phyloP scores from a whole-genome alignment of 1,139 yeast species.

The Blastobotrys malaysiensis region DNA sequence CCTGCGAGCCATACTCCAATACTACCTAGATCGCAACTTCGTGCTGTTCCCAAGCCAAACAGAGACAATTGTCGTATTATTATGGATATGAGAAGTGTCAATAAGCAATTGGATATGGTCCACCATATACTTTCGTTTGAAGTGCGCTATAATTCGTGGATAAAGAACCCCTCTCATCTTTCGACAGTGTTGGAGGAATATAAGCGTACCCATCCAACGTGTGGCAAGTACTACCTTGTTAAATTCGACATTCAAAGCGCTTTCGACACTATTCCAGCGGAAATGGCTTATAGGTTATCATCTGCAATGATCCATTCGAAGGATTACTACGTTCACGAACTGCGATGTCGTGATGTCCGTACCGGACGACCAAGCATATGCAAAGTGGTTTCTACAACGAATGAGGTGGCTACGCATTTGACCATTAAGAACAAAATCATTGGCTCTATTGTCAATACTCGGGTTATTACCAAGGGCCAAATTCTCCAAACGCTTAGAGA shows the following conservation, averaged over 20 bases:
- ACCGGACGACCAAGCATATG: not conserved
- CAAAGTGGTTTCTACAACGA: not conserved
- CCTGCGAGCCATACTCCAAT: not conserved
- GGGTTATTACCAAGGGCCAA: not conserved
- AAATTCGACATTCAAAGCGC: constrained; percentile 79
- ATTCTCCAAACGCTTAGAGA: constrained; percentile 25
- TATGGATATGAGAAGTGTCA: constrained; percentile 7
- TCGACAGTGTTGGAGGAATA: not conserved
- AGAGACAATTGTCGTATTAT: not conserved
- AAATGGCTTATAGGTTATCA: constrained; percentile 20
- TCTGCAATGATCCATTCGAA: not conserved
- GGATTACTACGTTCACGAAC: not conserved
- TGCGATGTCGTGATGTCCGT: not conserved
- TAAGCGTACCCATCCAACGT: not conserved
- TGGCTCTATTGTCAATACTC: not conserved
- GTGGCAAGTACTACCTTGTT: constrained; percentile 41
- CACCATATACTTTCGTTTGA: not conserved
- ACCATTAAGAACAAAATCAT: not conserved
- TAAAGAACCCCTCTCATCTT: not conserved
- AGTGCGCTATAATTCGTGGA: not conserved
- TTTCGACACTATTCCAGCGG: constrained; percentile 66
- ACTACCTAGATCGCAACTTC: not conserved
- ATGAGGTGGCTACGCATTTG: not conserved
- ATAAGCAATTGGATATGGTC: not conserved
- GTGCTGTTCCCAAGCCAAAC: not conserved